Evolutionary conservation across 257 asterid species (phyloP).

Genomic region (Fraxinus quadrangulata): DNA sequence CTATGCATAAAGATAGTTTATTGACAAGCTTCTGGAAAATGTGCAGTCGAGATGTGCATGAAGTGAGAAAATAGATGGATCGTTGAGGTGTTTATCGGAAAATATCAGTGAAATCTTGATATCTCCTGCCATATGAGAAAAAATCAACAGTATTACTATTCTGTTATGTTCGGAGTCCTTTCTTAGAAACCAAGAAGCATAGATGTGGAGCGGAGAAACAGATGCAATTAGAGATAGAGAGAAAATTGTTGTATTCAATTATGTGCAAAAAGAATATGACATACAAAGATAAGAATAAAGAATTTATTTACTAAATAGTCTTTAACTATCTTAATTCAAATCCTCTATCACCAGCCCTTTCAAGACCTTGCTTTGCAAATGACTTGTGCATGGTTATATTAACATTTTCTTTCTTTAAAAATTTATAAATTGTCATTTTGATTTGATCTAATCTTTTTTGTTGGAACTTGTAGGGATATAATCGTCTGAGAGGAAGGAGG

Average conservation of each 20-base stretch:
- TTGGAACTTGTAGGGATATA: constrained; percentile 69
- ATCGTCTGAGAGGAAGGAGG: constrained; percentile 86
- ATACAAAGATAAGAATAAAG: too few relatives aligned
- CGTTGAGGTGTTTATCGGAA: not conserved
- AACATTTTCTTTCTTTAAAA: not conserved
- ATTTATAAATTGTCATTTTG: not conserved
- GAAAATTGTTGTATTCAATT: too few relatives aligned
- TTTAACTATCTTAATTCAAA: not conserved
- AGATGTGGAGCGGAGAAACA: not conserved
- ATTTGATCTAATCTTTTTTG: constrained; percentile 15
- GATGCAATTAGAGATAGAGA: not conserved
- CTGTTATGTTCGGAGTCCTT: not conserved
- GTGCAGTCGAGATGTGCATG: not conserved
- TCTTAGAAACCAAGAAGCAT: not conserved
- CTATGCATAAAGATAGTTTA: not conserved
- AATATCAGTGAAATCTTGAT: not conserved
- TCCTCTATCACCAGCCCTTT: not conserved
- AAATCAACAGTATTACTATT: not conserved
- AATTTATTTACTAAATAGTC: too few relatives aligned
- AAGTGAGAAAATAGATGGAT: not conserved
- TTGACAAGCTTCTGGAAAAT: not conserved
- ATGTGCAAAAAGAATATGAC: too few relatives aligned
- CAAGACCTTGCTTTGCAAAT: not conserved
- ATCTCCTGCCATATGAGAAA: not conserved
- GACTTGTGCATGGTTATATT: not conserved